Base-by-base conservation (phyloP, 2,329 filamentous ascomycete species). In the Westerdykella aurantiaca region DNA sequence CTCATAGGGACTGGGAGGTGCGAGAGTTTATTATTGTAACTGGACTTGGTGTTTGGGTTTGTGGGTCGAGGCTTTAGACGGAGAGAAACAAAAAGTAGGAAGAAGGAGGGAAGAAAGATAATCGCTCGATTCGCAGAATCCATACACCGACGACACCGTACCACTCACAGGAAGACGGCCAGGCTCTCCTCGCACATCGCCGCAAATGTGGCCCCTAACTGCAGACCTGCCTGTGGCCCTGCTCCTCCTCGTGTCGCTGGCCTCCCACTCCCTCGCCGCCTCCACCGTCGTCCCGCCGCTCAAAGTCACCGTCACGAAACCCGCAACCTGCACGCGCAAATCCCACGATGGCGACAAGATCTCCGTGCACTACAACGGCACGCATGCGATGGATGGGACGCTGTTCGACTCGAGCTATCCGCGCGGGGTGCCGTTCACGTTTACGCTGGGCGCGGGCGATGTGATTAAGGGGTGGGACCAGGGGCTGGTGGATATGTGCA, bases 381-480 rank as follows among this genome's bases (percentile, higher is more conserved):
- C 69, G 2, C 59, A 80, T 13, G 55, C 66, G 42, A 63, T 60
- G 41, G 80, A 82, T 52, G 91, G 89, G 58, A 75, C 79, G 48
- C 75, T 93, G 66, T 97, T 97, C 63, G 91, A 96, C 71, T 81
- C 87, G 50, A 79, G 75, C 69, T 94, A 94, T 70, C 82, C 90
- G 55, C 81, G 90, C 35, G 81, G 82, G 31, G 65, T 71, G 46
- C 91, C 93, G 5, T 81, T 98, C 61, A 72, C 66, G 49, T 97
- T 98, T 72, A 81, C 74, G 50, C 73, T 98, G 25, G 93, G 93
- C 31, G 72, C 72, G 18, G 87, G 88, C 37, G 79, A 85, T 66
- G 93, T 97, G 40, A 98, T 98, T 66, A 83, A 86, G 72, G 91
- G 91, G 63, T 96, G 90, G 91, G 91, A 97, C 59, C 71, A 94